These are phyloP conservation scores for Podospora pseudocomata DNA, from an alignment of 495 filamentous ascomycete genomes.

Conservation along the genomic window DNA sequence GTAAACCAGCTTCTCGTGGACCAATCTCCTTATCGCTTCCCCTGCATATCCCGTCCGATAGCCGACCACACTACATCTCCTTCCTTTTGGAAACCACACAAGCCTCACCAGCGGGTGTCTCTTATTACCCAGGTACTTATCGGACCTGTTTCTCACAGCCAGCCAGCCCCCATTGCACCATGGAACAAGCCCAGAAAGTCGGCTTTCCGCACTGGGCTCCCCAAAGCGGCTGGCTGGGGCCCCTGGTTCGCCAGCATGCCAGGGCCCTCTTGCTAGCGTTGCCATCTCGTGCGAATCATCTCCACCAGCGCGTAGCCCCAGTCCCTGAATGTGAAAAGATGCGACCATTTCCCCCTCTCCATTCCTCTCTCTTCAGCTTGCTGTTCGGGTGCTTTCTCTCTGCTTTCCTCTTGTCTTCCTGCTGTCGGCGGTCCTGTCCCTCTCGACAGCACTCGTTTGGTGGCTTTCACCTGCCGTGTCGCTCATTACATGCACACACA, in stretches of 20 bases:
- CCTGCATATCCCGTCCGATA: slow-evolving; percentile 10
- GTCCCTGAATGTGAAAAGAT: slow-evolving; percentile 13
- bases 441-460: not conserved
- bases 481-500: not conserved
- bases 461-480: not conserved
- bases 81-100: not conserved
- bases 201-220: not conserved
- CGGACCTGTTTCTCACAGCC: not conserved
- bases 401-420: not conserved
- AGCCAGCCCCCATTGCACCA: not conserved
- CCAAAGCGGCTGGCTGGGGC: slow-evolving; percentile 4
- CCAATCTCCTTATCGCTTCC: slow-evolving; percentile 4
- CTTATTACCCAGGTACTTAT: not conserved
- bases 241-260: slow-evolving; percentile 4
- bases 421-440: not conserved
- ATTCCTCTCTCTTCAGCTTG: slow-evolving; percentile 3
- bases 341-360: slow-evolving; percentile 11
- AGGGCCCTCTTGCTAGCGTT: slow-evolving; percentile 6
- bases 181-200: not conserved
- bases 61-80: not conserved
- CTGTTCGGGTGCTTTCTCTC: not conserved
- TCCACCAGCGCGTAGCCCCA: slow-evolving; percentile 22
- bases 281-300: slow-evolving; percentile 18
- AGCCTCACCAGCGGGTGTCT: not conserved
- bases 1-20: not conserved